A percentile compares a stretch with the other conserved stretches of the same genome.
Conservation (phyloP, 2,329 filamentous ascomycete genomes). For the Tricladium varicosporioides region DNA sequence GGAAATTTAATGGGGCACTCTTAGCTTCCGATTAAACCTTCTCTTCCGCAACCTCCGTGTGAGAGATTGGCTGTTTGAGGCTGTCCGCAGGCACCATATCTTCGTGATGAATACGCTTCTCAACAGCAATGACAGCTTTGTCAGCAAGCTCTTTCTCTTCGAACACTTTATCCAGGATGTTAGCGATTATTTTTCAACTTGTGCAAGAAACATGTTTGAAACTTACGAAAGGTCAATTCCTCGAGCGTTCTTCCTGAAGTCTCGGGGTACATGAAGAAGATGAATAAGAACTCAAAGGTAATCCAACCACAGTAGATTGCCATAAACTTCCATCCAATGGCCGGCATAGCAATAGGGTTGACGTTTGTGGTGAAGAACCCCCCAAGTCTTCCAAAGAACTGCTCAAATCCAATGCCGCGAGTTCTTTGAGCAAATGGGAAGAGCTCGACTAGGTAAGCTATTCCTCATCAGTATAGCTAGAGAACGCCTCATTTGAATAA, state of each 20-base stretch:
- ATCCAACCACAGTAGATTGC: conserved; percentile 45
- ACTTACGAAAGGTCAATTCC: conserved; percentile 44
- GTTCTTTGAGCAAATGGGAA: conserved; percentile 56
- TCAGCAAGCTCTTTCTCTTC: conserved; percentile 38
- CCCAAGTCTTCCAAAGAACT: conserved; percentile 39
- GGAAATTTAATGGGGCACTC: too few species aligned
- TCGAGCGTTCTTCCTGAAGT: conserved; percentile 43
- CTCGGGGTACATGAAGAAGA: conserved; percentile 47
- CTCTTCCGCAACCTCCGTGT: too few species aligned
- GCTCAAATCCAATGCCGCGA: conserved; percentile 50
- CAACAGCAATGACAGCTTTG: conserved; percentile 36
- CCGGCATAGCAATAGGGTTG: conserved; percentile 43
- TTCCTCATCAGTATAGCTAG: background rate
- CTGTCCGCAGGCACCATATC: background rate
- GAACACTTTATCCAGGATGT: conserved; percentile 35
- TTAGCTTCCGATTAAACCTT: too few species aligned
- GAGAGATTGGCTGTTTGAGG: background rate
- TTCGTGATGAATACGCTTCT: conserved; percentile 34
- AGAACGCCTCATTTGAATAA: too few species aligned
- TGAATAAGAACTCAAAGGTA: conserved; percentile 40
- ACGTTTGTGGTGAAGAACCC: conserved; percentile 47
- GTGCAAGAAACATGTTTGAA: conserved; percentile 33
- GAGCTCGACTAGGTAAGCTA: conserved; percentile 54
- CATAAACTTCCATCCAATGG: conserved; percentile 43
- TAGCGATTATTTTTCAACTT: conserved; percentile 41